Conservation (phyloP, 1,139 yeast genomes). For the Lodderomyces theae region DNA sequence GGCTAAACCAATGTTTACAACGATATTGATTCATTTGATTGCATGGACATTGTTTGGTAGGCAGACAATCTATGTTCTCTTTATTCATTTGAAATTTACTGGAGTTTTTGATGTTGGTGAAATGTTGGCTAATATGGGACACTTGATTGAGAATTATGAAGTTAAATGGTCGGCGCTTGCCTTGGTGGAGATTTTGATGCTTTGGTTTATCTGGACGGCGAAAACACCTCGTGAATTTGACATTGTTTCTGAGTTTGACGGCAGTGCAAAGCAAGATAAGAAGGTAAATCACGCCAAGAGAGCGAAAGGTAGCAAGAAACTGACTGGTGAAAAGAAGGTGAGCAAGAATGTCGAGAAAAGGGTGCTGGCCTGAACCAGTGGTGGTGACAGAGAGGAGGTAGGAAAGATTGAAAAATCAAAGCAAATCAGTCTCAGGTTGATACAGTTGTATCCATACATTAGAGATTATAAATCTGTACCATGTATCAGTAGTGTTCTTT, state of each 20-base stretch:
- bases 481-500: not conserved
- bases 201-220: conserved; percentile 14
- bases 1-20: conserved; percentile 8
- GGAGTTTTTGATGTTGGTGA: conserved; percentile 16
- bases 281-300: not conserved
- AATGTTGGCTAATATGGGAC: conserved; percentile 11
- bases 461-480: too few species aligned
- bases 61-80: conserved; percentile 4
- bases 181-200: conserved; percentile 12
- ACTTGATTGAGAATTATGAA: conserved; percentile 10
- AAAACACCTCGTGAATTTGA: conserved; percentile 6
- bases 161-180: conserved; percentile 9
- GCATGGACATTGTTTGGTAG: conserved; percentile 12
- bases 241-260: conserved; percentile 1
- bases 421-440: too few species aligned
- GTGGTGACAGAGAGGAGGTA: too few species aligned
- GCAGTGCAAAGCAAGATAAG: not conserved
- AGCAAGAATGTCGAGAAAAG: not conserved
- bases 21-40: conserved; percentile 13
- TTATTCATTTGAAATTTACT: conserved; percentile 6
- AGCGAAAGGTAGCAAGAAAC: not conserved
- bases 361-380: too few species aligned
- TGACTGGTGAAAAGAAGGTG: not conserved
- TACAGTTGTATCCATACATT: too few species aligned
- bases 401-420: too few species aligned